Base-by-base conservation (phyloP, 2,329 filamentous ascomycete genomes). In the Penicillium concentricum region DNA sequence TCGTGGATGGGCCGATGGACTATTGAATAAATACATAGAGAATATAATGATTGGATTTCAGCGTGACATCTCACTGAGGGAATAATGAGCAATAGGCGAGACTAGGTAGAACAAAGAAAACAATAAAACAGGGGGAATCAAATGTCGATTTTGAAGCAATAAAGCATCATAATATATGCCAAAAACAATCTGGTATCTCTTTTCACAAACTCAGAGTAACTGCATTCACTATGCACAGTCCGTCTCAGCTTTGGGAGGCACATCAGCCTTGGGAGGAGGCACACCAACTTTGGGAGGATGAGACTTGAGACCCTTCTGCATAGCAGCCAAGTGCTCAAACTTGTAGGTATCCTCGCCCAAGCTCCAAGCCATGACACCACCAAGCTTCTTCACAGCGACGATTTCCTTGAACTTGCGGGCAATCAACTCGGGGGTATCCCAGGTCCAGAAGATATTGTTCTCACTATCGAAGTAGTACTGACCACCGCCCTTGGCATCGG, bases 321-420 rank as follows among this genome's bases (percentile, higher is more conserved):
- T 77, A 4, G 75, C 74, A 56, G 71, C 67, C 10, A 84, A 56
- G 64, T 81, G 81, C 42, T 61, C 69, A 68, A 73, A 81, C 28
- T 75, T 63, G 28, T 71, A 66, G 10, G 70, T 76, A 66, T 91
- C 88, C 72, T 91, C 87, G 2, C 87, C 88, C 56, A 91, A 67
- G 20, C 86, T 87, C 88, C 88, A 91, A 0, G 88, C 87, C 80
- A 91, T 90, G 5, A 89, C 84, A 16, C 89, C 89, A 1, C 88
- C 88, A 0, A 91, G 70, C 1, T 76, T 72, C 67, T 82, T 80
- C 32, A 77, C 76, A 30, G 78, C 74, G 3, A 90, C 78, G 35
- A 92, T 80, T 5, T 81, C 70, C 4, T 79, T 73, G 56, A 90
- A 84, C 74, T 92, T 92, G 55, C 77, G 75, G 13, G 70, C 63